These are phyloP conservation scores for Lachancea nothofagi DNA, from an alignment of 805 yeast species.

Conservation along the genomic window DNA sequence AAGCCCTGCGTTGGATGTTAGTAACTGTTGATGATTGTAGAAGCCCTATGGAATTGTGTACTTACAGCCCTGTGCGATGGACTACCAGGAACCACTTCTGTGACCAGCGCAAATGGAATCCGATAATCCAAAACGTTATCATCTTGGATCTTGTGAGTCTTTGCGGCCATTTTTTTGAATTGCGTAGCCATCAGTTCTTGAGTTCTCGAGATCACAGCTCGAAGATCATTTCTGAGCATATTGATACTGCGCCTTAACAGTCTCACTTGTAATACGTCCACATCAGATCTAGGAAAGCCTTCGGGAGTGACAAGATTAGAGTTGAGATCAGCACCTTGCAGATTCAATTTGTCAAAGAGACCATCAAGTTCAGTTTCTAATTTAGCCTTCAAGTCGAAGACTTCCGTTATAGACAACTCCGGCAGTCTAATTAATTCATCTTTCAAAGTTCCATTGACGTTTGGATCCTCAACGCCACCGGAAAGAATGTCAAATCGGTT, in stretches of 20 bases:
- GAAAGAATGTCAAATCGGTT: conserved; percentile 8
- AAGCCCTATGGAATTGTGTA: background rate
- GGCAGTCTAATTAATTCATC: conserved; percentile 1
- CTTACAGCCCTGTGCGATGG: conserved; percentile 47
- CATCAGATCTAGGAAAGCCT: conserved; percentile 82
- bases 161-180: conserved; percentile 25
- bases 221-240: conserved; percentile 64
- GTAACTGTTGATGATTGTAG: conserved; percentile 3
- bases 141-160: background rate
- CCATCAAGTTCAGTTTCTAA: conserved; percentile 39
- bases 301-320: conserved; percentile 61
- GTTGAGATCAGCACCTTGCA: conserved; percentile 53
- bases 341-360: conserved; percentile 40
- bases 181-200: conserved; percentile 43
- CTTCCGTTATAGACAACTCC: conserved; percentile 17
- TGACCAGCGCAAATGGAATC: conserved; percentile 53
- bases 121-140: conserved; percentile 9
- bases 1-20: conserved; percentile 40
- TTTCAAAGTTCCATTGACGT: background rate
- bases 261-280: conserved; percentile 71
- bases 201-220: conserved; percentile 41
- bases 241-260: conserved; percentile 58
- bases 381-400: conserved; percentile 32
- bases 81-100: conserved; percentile 43
- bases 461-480: conserved; percentile 4